Base-by-base conservation (phyloP, 108 stramenopile species). In the Nitzschia sp. region DNA sequence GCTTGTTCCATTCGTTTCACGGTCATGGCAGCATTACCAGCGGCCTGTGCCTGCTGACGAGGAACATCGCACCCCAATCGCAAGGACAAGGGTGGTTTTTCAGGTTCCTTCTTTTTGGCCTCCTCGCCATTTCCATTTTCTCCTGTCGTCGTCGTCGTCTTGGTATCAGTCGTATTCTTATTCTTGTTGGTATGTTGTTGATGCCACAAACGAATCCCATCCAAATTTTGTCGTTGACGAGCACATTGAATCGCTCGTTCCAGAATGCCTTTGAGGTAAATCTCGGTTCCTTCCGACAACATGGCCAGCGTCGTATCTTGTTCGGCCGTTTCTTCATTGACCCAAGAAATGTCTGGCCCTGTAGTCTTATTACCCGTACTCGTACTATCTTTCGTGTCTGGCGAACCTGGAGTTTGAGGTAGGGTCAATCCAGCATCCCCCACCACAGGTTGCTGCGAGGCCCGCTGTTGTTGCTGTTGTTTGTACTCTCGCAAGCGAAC, bases 1-100 rank as follows among this genome's bases (percentile, higher is more conserved):
- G 92, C 92, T 78, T 89, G 87, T 73, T 93, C 92, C 87, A 93
- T 88, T 3, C 92, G 77, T 69, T 90, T 86, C 45, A 71, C 71
- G 3, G 82, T 86, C 77, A 86, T 79, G 50, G 89, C 89, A 33
- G 92, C 92, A 76, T 93, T 93, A 31, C 92, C 92, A 34, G 76
- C 57, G 0, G 81, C 86, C 31, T 75, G 74, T 11, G 92, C 87
- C n/a, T 76, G 56, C 69, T 93, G 92, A 9, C 92, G 85, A 4
- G 70, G 57, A 8, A 90, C 87, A 70, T 93, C 89, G 46, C 92
- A 93, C 1, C 92, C 92, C 53, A 93, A 55, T 22, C 89, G 84
- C 15, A 93, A 68, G 22, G 65, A 45, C 16, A 90, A 63, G 6
- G 92, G 87, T 53, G 58, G 72, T 35, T 66, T 55, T 0, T n/a